Base-by-base conservation (phyloP, 768 basidiomycete genomes). In the Lactarius hatsudake region DNA sequence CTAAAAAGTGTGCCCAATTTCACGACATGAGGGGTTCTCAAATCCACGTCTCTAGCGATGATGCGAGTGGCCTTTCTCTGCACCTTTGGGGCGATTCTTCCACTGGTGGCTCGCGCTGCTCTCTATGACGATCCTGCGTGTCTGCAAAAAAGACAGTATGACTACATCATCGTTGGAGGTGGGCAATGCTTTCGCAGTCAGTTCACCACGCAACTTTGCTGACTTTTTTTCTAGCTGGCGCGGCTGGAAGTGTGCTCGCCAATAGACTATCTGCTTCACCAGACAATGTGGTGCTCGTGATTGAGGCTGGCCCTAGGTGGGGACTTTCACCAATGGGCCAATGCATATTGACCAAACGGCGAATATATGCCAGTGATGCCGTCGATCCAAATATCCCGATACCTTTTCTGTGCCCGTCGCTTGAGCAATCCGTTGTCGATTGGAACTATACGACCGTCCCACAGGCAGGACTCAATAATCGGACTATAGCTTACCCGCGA, bases 391-490 rank as follows among this genome's bases (percentile, higher is more conserved):
- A n/a, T 2, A 59, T 71, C 13, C 65, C 72, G 32, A 69, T 70
- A 13, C 73, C 73, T 0, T 66, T 56, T n/a, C 64, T 72, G 42
- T 69, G 65, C 36, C 28, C 59, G 4, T 59, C 64, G 3, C 64
- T 72, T 18, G 20, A 70, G 1, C 66, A 64, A 26, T 71, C 72
- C 2, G 34, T 63, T 2, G 65, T 69, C 60, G 70, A 71, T 61
- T 76, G 75, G 75, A 75, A 76, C 64, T 76, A 72, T 57, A 73
- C 72, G 28, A 74, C 72, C 5, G 63, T 65, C 12, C 69, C 74
- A 1, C 75, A 76, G 61, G 5, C 62, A 1, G 69, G 65, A 4
- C 67, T 74, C 20, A 58, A 71, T 36, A 61, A 60, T 23, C 72
- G 75, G 3, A 30, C 34, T 10, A 43, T 76, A 1, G 13, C 64